Base-by-base conservation (phyloP, 257 asterid species). In the Solanum lignicaule region DNA sequence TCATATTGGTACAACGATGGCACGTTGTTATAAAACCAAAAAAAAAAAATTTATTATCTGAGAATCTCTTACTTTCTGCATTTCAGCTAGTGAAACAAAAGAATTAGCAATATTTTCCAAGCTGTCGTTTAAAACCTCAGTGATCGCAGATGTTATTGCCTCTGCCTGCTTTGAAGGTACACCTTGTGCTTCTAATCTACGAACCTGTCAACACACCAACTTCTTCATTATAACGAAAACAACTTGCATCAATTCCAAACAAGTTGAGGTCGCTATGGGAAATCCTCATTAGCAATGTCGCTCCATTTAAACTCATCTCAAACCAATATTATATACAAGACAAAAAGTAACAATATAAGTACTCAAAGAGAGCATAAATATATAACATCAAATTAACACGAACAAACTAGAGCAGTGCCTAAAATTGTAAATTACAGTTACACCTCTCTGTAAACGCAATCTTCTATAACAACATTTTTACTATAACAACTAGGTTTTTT, bases 71-170 rank as follows among this genome's bases (percentile, higher is more conserved):
- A 94, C 97, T 90, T 91, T 91, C 91, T 94, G 95, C 97, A 93
- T 92, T 32, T 93, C 97, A 2, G 91, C 90, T 84, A 75, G 91
- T 33, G 96, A 90, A 62, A 91, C 91, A 46, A 88, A 92, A 72
- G 91, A 92, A 87, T 88, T 90, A 20, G 94, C 87, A 11, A 93
- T 90, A 90, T 90, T 93, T 89, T 93, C 92, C 90, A 94, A 83
- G 46, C 97, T 92, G 62, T 90, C 94, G 85, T 92, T 90, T 86
- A 93, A 69, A 91, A 94, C 94, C 87, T 88, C 89, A 36, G 90
- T 93, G 62, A 94, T 93, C 32, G 93, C 94, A 87, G 94, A 86
- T 9, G 97, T 94, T 87, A 94, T 92, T 23, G 95, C 96, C 91
- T 94, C 96, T 2, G 96, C 96, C 46, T 94, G 95, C 71, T 92